Percentiles rank a stretch among this genome's conserved stretches.
phyloP scores from a whole-genome alignment of 2,329 filamentous ascomycete species.

The Leptographium wingfieldii region DNA sequence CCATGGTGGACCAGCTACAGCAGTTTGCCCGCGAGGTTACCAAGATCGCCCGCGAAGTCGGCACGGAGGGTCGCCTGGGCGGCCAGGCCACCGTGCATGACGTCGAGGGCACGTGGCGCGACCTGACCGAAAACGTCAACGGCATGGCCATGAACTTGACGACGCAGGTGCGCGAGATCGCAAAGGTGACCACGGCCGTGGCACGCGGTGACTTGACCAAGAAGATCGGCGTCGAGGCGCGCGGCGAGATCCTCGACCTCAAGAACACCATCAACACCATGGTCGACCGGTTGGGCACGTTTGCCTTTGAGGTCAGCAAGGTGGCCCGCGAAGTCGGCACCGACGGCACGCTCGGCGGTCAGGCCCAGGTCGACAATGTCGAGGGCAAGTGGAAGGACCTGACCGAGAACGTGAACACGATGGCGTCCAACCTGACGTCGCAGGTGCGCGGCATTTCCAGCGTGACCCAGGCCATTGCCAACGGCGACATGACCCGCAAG shows the following conservation, averaged over 20 bases:
- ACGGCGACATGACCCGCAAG: constrained; percentile 90
- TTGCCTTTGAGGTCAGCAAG: constrained; percentile 92
- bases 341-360: constrained; percentile 84
- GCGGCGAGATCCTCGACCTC: constrained; percentile 86
- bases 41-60: constrained; percentile 90
- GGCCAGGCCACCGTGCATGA: constrained; percentile 94
- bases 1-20: constrained; percentile 95
- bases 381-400: constrained; percentile 98
- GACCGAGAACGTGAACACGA: constrained; percentile 77
- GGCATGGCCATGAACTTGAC: constrained; percentile 98
- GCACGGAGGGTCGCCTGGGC: constrained; percentile 85
- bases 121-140: constrained; percentile 91
- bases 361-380: constrained; percentile 87
- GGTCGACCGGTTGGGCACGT: constrained; percentile 93
- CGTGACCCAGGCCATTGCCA: constrained; percentile 88
- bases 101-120: constrained; percentile 93
- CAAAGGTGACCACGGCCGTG: constrained; percentile 89
- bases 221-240: constrained; percentile 88
- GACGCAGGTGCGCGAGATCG: constrained; percentile 94
- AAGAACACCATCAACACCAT: constrained; percentile 99
- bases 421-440: constrained; percentile 55
- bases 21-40: constrained; percentile 97
- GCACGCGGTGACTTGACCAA: constrained; percentile 88
- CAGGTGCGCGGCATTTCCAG: constrained; percentile 86
- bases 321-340: constrained; percentile 93